Evolutionary conservation across 768 basidiomycete genomes (phyloP).

Genomic region (Dentipellis fragilis): DNA sequence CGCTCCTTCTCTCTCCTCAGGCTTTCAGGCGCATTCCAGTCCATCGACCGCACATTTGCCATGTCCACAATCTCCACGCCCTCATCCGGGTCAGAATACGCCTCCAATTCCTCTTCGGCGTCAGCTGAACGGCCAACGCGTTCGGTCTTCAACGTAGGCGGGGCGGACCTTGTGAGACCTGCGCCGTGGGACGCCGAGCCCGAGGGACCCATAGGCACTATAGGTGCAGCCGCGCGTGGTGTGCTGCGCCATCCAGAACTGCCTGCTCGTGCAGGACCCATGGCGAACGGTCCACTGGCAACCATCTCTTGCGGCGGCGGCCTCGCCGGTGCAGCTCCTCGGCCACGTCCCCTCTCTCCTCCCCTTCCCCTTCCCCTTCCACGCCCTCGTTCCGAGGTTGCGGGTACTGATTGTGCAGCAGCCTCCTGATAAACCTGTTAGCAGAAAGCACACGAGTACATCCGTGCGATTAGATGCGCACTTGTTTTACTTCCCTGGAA

Average conservation of each 20-base stretch:
- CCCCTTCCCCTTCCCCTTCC: conserved; percentile 26
- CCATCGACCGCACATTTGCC: conserved; percentile 66
- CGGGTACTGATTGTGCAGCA: conserved; percentile 22
- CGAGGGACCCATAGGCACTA: conserved; percentile 29
- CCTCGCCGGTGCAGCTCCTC: conserved; percentile 26
- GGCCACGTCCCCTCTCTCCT: conserved; percentile 41
- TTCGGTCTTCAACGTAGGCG: conserved; percentile 39
- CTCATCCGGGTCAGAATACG: conserved; percentile 81
- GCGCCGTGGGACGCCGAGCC: conserved; percentile 33
- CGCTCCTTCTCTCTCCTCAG: conserved; percentile 39
- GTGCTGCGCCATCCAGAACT: conserved; percentile 39
- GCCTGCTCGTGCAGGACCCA: conserved; percentile 70
- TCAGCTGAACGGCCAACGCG: conserved; percentile 13
- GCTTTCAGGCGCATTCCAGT: conserved; percentile 84
- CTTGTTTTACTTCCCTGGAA: conserved; percentile 55
- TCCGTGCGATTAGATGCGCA: neutral
- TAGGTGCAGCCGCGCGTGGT: conserved; percentile 46
- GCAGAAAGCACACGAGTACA: neutral
- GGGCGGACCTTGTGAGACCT: conserved; percentile 38
- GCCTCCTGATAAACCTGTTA: conserved; percentile 35
- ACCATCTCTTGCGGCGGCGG: conserved; percentile 61
- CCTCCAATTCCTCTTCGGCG: conserved; percentile 46
- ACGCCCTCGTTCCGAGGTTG: conserved; percentile 34
- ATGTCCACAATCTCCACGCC: conserved; percentile 84
- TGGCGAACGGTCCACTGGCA: conserved; percentile 80